Conservation (phyloP, 2,329 filamentous ascomycete species). For the Pseudopithomyces chartarum region DNA sequence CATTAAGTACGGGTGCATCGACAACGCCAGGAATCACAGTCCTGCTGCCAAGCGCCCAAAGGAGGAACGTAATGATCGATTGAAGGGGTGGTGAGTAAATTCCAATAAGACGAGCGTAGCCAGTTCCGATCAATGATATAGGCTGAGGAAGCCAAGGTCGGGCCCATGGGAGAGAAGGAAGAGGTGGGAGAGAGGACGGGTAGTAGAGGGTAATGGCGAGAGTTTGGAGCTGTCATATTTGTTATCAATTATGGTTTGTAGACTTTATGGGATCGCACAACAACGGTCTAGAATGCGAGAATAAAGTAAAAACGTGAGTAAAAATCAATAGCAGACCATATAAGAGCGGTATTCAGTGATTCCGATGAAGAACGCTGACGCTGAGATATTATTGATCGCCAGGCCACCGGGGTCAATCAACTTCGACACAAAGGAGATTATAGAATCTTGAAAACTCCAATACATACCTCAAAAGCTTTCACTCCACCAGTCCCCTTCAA, state of each 20-base stretch:
- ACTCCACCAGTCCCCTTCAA: constrained; percentile 44
- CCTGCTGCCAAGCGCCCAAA: constrained; percentile 50
- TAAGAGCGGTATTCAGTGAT: too few relatives aligned
- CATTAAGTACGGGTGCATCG: constrained; percentile 47
- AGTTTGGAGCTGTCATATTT: constrained; percentile 40
- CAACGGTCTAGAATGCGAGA: neutral
- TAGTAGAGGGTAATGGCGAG: constrained; percentile 54
- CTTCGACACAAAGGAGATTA: too few relatives aligned
- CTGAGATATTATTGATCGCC: too few relatives aligned
- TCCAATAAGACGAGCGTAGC: constrained; percentile 50
- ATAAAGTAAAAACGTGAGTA: too few relatives aligned
- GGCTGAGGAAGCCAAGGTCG: constrained; percentile 53
- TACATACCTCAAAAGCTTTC: constrained; percentile 44
- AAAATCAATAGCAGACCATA: too few relatives aligned
- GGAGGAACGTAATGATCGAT: constrained; percentile 45
- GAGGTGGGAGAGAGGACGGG: constrained; percentile 39
- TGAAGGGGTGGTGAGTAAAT: constrained; percentile 44
- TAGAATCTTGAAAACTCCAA: neutral
- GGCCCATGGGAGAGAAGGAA: constrained; percentile 34
- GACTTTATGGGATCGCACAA: too few relatives aligned
- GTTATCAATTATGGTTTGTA: too few relatives aligned
- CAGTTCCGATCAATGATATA: constrained; percentile 48
- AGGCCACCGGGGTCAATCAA: too few relatives aligned
- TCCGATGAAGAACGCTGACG: too few relatives aligned
- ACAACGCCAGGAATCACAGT: constrained; percentile 51